These are phyloP conservation scores for Rachicladosporium sp. DNA, from an alignment of 2,329 filamentous ascomycete species.

Conservation along the genomic window DNA sequence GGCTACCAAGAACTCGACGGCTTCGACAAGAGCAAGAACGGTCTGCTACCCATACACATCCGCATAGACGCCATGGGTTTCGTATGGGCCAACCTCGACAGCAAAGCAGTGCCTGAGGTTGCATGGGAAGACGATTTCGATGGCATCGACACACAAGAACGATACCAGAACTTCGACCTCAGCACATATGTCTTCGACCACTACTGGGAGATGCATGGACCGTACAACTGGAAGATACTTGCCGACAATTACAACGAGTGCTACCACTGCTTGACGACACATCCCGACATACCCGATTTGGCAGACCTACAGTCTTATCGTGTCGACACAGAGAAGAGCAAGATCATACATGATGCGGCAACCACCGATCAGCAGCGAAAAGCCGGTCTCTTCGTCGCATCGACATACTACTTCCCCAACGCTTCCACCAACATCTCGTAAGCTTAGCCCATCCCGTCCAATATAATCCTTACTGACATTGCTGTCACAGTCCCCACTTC, in stretches of 20 bases:
- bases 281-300: constrained; percentile 46
- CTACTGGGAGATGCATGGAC: constrained; percentile 43
- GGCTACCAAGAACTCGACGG: constrained; percentile 43
- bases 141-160: constrained; percentile 33
- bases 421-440: constrained; percentile 40
- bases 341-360: constrained; percentile 37
- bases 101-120: constrained; percentile 32
- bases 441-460: constrained; percentile 15
- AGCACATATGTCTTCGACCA: constrained; percentile 47
- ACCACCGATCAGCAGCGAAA: constrained; percentile 38
- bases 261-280: constrained; percentile 50
- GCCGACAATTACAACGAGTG: constrained; percentile 56
- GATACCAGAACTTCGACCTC: constrained; percentile 37
- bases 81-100: constrained; percentile 48
- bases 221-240: constrained; percentile 50
- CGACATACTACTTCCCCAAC: constrained; percentile 41
- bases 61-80: constrained; percentile 43
- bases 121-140: constrained; percentile 42
- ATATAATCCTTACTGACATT: constrained; percentile 3
- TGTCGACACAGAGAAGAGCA: constrained; percentile 36
- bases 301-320: constrained; percentile 45
- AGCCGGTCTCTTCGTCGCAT: constrained; percentile 34
- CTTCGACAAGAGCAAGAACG: constrained; percentile 46
- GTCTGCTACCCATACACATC: constrained; percentile 43
- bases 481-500: constrained; percentile 41